These are phyloP conservation scores for Erigeron philadelphicus DNA, from an alignment of 140 eudicot species.

Conservation along the genomic window DNA sequence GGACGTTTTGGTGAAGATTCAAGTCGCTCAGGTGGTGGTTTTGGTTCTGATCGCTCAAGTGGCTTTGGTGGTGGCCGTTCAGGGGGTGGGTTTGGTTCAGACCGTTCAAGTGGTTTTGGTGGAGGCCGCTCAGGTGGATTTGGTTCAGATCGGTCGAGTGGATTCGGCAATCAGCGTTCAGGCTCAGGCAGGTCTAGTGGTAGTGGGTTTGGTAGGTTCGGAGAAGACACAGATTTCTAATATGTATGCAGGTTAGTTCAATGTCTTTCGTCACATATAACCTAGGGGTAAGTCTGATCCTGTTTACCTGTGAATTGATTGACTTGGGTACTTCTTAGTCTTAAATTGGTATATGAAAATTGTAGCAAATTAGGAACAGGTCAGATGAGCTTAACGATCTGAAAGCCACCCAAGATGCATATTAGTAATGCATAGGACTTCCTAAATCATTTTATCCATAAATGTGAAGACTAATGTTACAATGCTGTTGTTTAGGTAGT, in stretches of 20 bases:
- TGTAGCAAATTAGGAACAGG: not conserved
- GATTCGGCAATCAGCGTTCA: slow-evolving; percentile 37
- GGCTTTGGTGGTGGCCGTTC: slow-evolving; percentile 36
- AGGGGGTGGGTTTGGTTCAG: slow-evolving; percentile 33
- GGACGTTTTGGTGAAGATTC: slow-evolving; percentile 48
- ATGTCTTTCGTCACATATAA: not conserved
- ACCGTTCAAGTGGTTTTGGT: slow-evolving; percentile 40
- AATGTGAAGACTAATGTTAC: not conserved
- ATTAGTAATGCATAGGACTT: not conserved
- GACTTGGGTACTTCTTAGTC: not conserved
- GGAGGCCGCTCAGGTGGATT: slow-evolving; percentile 17
- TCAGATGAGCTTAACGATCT: not conserved
- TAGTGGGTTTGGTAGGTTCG: slow-evolving; percentile 44
- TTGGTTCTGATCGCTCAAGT: slow-evolving; percentile 41
- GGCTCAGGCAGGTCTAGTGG: slow-evolving; percentile 28
- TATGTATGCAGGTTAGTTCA: slow-evolving; percentile 20
- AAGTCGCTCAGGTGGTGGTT: slow-evolving; percentile 21
- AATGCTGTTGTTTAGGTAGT: not conserved
- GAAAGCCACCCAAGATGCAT: not conserved
- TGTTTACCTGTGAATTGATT: not conserved
- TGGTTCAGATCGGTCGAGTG: slow-evolving; percentile 44
- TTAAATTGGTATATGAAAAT: not conserved
- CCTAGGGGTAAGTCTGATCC: not conserved
- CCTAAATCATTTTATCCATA: not conserved
- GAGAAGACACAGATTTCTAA: slow-evolving; percentile 29